Base-by-base conservation (phyloP, 768 basidiomycete species). In the Boletus rex-veris region DNA sequence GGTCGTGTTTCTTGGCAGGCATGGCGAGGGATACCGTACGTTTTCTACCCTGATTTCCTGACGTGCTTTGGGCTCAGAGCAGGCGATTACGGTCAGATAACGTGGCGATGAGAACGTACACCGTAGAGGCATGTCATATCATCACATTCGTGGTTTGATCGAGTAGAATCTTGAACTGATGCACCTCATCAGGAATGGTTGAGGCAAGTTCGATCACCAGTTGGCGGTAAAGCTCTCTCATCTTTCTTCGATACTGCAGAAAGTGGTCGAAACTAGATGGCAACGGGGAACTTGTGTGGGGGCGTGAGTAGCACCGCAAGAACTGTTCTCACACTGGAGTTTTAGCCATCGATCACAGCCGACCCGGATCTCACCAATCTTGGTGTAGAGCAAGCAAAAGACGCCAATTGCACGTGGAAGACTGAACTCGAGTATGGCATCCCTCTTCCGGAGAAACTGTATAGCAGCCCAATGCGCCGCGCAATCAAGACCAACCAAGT, bases 11-110 rank as follows among this genome's bases (percentile, higher is more conserved):
- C 67, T 90, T 3, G 80, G 80, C 3, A 75, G 89, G 55, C 90
- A 92, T 55, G 89, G 89, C 3, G 73, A 90, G 66, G 88, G 88
- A 50, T 80, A 77, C 60, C 88, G 88, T 88, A 66, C 59, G 85
- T 72, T 33, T 7, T n/a, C 31, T 31, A 9, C 31, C 7, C 14
- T 19, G 33, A 26, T 14, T 14, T 9, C 36, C 16, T 35, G n/a
- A 41, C 9, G 4, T n/a, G 21, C 36, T 9, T 21, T 28, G 14
- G 11, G 40, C 30, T 35, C 16, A 87, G 54, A 78, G 7, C 79
- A 56, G 28, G 35, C 5, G 78, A 82, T 81, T 79, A 74, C 74
- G 1, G 18, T 35, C 44, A 89, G 87, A 91, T 71, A 91, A 91
- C 55, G 77, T 86, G 3, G 88, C 77, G 0, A 81, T 85, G 62